Conservation (phyloP, 352 stramenopile genomes). For the Globisporangium spiculum region DNA sequence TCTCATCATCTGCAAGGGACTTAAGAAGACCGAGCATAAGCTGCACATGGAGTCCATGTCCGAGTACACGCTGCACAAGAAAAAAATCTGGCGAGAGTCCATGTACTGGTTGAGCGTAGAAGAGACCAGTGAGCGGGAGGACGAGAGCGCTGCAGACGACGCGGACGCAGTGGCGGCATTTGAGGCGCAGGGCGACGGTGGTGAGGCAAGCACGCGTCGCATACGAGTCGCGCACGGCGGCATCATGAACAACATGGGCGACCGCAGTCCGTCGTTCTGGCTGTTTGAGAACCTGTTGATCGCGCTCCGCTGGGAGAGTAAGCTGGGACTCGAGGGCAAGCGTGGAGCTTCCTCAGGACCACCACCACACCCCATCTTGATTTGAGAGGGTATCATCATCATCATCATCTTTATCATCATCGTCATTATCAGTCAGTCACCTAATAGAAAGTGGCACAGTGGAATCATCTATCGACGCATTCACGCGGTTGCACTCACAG, state of each 20-base stretch:
- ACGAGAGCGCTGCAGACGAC: conserved; percentile 8
- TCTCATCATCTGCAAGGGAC: conserved; percentile 50
- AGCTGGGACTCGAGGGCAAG: conserved; percentile 30
- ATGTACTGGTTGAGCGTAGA: conserved; percentile 62
- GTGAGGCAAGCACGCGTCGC: conserved; percentile 19
- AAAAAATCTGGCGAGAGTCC: conserved; percentile 52
- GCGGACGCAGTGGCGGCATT: background rate
- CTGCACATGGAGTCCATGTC: conserved; percentile 44
- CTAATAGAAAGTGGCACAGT: background rate
- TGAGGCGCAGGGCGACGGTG: conserved; percentile 8
- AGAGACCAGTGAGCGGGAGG: conserved; percentile 14
- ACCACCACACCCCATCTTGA: background rate
- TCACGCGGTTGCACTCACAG: background rate
- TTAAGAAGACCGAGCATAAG: conserved; percentile 48
- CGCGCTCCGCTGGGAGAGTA: conserved; percentile 48
- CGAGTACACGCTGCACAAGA: conserved; percentile 44
- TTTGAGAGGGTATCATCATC: background rate
- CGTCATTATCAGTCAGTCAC: background rate
- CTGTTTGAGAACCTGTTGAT: conserved; percentile 57
- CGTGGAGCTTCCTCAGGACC: background rate
- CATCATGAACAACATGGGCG: conserved; percentile 62
- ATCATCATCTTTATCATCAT: background rate
- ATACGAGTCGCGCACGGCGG: conserved; percentile 40
- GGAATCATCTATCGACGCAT: background rate
- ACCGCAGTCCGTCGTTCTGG: conserved; percentile 53